Evolutionary conservation across 805 yeast genomes (phyloP).

Genomic region (Candida nonsorbophila): DNA sequence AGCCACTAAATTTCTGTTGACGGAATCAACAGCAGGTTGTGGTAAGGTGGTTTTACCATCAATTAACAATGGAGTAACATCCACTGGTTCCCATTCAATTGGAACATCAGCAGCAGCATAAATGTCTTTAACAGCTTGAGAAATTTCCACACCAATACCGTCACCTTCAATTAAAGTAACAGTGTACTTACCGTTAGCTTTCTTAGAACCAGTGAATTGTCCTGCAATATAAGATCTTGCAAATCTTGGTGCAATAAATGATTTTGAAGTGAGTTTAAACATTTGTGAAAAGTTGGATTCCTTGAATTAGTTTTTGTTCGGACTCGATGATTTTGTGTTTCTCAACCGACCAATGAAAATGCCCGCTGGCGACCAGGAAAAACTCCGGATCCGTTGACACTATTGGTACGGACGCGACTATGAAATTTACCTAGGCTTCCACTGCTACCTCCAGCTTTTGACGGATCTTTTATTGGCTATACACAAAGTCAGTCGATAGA

Average conservation of each 20-base stretch:
- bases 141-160: conserved; percentile 91
- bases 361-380: no score
- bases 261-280: conserved; percentile 26
- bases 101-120: conserved; percentile 94
- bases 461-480: no score
- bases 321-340: no score
- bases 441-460: no score
- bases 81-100: conserved; percentile 94
- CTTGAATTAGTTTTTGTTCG: no score
- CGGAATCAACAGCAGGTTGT: conserved; percentile 83
- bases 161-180: conserved; percentile 98
- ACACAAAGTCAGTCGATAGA: no score
- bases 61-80: conserved; percentile 87
- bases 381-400: no score
- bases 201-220: conserved; percentile 60
- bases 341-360: no score
- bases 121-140: conserved; percentile 88
- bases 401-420: no score
- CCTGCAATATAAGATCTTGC: conserved; percentile 51
- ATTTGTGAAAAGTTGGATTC: no score
- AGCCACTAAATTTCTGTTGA: conserved; percentile 90
- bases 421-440: no score
- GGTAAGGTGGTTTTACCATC: conserved; percentile 94
- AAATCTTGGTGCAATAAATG: conserved; percentile 24
- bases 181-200: conserved; percentile 77